Evolutionary conservation across 768 basidiomycete species (phyloP).

Genomic region (Daedaleopsis sinensis): DNA sequence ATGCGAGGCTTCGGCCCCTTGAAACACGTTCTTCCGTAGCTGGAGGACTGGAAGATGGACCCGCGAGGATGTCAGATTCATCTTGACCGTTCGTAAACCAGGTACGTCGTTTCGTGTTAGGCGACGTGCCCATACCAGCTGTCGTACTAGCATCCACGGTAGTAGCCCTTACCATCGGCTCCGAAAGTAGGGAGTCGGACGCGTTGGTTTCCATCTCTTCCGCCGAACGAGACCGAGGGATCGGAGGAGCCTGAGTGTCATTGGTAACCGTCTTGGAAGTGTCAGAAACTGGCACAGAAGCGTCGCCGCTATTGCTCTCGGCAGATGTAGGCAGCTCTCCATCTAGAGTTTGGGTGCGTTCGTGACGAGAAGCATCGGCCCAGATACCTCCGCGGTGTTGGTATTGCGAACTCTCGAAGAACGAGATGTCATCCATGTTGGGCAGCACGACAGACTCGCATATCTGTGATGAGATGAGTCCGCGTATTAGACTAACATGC

Average conservation of each 20-base stretch:
- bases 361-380: slow-evolving; percentile 66
- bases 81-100: slow-evolving; percentile 57
- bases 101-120: slow-evolving; percentile 46
- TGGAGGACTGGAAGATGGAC: not conserved
- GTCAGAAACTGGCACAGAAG: slow-evolving; percentile 39
- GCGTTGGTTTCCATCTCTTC: slow-evolving; percentile 27
- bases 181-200: slow-evolving; percentile 22
- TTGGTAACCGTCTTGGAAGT: slow-evolving; percentile 12
- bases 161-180: slow-evolving; percentile 26
- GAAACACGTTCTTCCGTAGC: slow-evolving; percentile 8
- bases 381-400: slow-evolving; percentile 87
- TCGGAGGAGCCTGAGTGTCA: slow-evolving; percentile 20
- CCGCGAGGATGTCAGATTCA: slow-evolving; percentile 30
- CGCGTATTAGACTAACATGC: not conserved
- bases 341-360: slow-evolving; percentile 25
- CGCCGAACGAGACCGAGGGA: slow-evolving; percentile 36
- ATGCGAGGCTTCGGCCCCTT: slow-evolving; percentile 17
- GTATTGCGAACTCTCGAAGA: slow-evolving; percentile 78
- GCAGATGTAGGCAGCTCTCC: not conserved
- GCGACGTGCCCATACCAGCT: slow-evolving; percentile 26
- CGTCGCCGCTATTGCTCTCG: slow-evolving; percentile 30
- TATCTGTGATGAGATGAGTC: slow-evolving; percentile 53
- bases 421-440: slow-evolving; percentile 97
- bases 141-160: slow-evolving; percentile 25
- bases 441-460: slow-evolving; percentile 93